Percentiles rank a stretch among this genome's conserved stretches.
Conservation (phyloP, 495 filamentous ascomycete species). For the Aspergillus steynii region DNA sequence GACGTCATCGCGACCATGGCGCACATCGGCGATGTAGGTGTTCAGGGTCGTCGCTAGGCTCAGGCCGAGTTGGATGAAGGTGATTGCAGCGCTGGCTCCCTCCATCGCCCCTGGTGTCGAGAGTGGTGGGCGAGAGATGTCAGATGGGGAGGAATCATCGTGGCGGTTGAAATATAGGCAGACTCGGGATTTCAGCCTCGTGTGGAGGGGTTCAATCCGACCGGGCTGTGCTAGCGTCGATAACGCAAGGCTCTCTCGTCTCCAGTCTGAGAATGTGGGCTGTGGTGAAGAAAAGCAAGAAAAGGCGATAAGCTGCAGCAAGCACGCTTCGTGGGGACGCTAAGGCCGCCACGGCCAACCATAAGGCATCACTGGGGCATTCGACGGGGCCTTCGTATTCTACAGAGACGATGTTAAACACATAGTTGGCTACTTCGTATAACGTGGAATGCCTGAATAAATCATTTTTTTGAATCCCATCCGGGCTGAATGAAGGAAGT, state of each 20-base stretch:
- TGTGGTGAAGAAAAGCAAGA: neutral
- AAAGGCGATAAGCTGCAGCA: neutral
- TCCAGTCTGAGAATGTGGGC: neutral
- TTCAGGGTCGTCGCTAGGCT: constrained; percentile 5
- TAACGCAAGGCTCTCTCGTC: neutral
- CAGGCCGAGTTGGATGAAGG: neutral
- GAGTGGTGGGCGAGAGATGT: neutral
- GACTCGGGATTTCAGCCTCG: neutral
- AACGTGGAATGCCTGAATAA: no score
- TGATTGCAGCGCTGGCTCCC: neutral
- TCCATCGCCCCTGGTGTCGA: neutral
- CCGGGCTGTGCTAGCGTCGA: neutral
- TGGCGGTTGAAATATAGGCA: neutral
- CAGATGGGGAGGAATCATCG: neutral
- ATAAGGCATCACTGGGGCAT: no score
- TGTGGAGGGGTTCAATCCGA: neutral
- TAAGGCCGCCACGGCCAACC: neutral
- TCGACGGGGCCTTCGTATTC: no score
- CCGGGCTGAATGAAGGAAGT: no score
- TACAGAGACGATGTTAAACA: no score
- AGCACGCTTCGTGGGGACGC: neutral
- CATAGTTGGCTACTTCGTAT: no score
- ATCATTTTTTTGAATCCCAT: no score
- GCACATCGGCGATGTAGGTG: constrained; percentile 6
- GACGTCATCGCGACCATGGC: constrained; percentile 3